A percentile compares a stretch with the other conserved stretches of the same genome.
These are phyloP conservation scores for Kockiozyma suomiensis DNA, from an alignment of 805 yeast genomes.

Conservation along the genomic window DNA sequence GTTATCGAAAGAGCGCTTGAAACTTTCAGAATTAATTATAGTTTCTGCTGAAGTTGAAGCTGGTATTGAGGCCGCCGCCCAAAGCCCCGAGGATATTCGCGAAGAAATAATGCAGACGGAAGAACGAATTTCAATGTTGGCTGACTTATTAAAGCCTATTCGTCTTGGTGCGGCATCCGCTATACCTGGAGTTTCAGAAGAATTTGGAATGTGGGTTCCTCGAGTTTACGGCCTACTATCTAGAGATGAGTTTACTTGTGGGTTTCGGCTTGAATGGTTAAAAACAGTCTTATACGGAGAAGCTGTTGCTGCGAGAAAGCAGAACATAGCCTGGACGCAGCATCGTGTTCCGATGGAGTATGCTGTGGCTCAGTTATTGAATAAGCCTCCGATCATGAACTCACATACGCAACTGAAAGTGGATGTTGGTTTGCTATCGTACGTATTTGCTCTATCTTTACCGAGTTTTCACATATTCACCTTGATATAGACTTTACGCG, in stretches of 20 bases:
- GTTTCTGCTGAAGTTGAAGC: neutral
- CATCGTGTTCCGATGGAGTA: conserved; percentile 30
- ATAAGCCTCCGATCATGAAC: neutral
- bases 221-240: conserved; percentile 31
- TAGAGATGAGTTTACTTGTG: conserved; percentile 9
- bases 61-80: neutral
- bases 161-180: conserved; percentile 19
- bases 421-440: conserved; percentile 18
- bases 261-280: conserved; percentile 32
- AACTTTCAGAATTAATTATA: neutral
- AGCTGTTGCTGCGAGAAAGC: neutral
- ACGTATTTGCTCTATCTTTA: neutral
- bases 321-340: neutral
- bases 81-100: neutral
- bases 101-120: conserved; percentile 20
- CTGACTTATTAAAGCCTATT: conserved; percentile 27
- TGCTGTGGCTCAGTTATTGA: conserved; percentile 23
- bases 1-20: conserved; percentile 12
- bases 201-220: conserved; percentile 32
- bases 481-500: conserved; percentile 17
- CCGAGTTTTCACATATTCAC: neutral
- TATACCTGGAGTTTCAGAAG: conserved; percentile 22
- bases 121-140: conserved; percentile 26
- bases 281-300: conserved; percentile 26
- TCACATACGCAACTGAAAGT: conserved; percentile 11